These are phyloP conservation scores for Cercospora berteroae DNA, from an alignment of 2,329 filamentous ascomycete genomes.

Conservation along the genomic window DNA sequence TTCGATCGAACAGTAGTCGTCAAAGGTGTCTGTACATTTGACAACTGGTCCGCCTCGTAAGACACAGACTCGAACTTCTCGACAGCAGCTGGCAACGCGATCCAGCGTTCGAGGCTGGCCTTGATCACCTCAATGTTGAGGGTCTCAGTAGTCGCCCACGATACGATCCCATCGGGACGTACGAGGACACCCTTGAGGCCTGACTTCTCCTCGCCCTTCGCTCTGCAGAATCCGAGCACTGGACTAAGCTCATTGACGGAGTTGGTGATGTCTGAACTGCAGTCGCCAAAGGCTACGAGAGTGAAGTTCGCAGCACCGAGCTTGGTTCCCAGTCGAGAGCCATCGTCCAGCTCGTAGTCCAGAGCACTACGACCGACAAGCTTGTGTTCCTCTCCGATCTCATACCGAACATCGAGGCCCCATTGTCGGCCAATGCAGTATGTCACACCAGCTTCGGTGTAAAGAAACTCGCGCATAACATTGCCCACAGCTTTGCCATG, in stretches of 20 bases:
- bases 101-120: background rate
- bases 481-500: background rate
- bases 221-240: background rate
- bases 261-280: background rate
- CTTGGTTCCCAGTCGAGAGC: background rate
- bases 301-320: background rate
- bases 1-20: background rate
- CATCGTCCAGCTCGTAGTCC: conserved; percentile 8
- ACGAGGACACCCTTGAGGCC: background rate
- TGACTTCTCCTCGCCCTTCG: background rate
- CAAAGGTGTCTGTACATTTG: background rate
- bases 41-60: background rate
- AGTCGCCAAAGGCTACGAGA: background rate
- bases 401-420: background rate
- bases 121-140: background rate
- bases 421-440: background rate
- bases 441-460: background rate
- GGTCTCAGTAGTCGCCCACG: background rate
- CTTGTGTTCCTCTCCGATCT: background rate
- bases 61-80: background rate
- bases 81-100: background rate
- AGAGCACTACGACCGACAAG: background rate
- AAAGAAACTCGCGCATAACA: background rate
- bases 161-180: background rate
- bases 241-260: background rate